Conservation (phyloP, 2,329 filamentous ascomycete species). For the Proliferodiscus dingleyae region DNA sequence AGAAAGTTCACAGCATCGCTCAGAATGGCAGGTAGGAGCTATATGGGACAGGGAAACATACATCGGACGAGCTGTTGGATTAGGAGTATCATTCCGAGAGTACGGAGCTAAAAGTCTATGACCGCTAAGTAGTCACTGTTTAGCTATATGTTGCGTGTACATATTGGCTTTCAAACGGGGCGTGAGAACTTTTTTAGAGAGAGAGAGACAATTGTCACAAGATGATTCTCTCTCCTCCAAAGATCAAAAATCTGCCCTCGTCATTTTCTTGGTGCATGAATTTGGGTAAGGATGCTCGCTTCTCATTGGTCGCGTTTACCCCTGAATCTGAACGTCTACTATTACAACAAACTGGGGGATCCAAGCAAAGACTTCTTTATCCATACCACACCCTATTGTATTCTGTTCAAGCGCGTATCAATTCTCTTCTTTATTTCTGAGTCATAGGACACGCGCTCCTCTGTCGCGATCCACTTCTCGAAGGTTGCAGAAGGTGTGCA, state of each 20-base stretch:
- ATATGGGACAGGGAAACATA: constrained; percentile 11
- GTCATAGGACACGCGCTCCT: constrained; percentile 4
- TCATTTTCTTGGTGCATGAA: background rate
- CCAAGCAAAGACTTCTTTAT: background rate
- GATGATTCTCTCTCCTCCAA: too few species aligned
- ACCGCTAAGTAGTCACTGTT: background rate
- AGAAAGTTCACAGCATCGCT: constrained; percentile 7
- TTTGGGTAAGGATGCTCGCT: background rate
- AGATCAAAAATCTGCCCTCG: background rate
- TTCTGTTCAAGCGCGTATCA: constrained; percentile 2
- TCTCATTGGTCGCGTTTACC: constrained; percentile 1
- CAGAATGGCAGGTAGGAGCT: constrained; percentile 1
- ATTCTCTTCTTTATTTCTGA: constrained; percentile 4
- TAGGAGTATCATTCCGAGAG: background rate
- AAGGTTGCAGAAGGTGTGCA: background rate
- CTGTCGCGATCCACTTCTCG: constrained; percentile 2
- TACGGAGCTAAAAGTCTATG: background rate
- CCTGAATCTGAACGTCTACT: background rate
- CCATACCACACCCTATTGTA: constrained; percentile 4
- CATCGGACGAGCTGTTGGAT: constrained; percentile 22
- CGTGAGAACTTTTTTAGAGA: too few species aligned
- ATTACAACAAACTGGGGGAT: background rate
- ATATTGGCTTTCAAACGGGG: too few species aligned
- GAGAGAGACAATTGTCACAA: too few species aligned
- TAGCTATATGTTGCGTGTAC: too few species aligned